Conservation (phyloP, 1,139 yeast genomes). For the Hansenula lynferdii region DNA sequence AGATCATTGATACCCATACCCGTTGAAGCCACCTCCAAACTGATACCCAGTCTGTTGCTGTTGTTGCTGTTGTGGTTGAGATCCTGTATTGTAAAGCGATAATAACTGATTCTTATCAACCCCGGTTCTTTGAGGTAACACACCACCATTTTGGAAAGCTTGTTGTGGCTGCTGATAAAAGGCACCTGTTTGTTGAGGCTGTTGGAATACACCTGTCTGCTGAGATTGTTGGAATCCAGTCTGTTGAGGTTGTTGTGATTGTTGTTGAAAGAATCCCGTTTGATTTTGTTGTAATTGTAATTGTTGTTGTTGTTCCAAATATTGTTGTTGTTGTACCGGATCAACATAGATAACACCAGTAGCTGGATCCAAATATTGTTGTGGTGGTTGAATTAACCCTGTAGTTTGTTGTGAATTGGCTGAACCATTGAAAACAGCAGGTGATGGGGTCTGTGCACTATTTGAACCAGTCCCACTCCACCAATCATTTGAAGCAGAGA, state of each 20-base stretch:
- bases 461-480: constrained; percentile 23
- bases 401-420: constrained; percentile 17
- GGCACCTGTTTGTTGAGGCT: constrained; percentile 20
- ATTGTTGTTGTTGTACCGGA: constrained; percentile 46
- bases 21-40: constrained; percentile 4
- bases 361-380: constrained; percentile 58
- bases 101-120: constrained; percentile 18
- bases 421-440: constrained; percentile 14
- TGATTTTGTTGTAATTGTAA: constrained; percentile 13
- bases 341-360: constrained; percentile 61
- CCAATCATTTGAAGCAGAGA: constrained; percentile 27
- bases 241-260: constrained; percentile 5
- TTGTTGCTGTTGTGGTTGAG: constrained; percentile 10
- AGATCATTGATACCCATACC: neutral
- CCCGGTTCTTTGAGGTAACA: constrained; percentile 17
- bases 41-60: constrained; percentile 20
- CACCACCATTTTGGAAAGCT: constrained; percentile 5
- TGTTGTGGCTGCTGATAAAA: constrained; percentile 4
- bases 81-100: constrained; percentile 20
- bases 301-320: constrained; percentile 36
- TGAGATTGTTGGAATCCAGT: constrained; percentile 8
- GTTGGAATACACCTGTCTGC: constrained; percentile 4
- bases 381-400: constrained; percentile 26
- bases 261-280: constrained; percentile 2
- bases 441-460: constrained; percentile 24